Base-by-base conservation (phyloP, 768 basidiomycete genomes). In the Brasilioporus rufonigricans region DNA sequence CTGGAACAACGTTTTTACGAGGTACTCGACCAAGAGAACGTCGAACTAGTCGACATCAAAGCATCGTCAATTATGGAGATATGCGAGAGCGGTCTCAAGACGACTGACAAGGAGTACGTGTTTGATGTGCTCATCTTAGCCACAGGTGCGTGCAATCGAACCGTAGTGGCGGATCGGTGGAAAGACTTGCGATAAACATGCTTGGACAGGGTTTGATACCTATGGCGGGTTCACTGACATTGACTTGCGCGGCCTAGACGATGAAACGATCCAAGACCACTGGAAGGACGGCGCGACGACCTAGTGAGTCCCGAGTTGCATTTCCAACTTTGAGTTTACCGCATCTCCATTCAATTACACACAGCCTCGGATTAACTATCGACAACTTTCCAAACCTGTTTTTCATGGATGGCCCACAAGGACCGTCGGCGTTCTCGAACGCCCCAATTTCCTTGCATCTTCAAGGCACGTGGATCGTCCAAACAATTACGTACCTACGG, bases 111-210 rank as follows among this genome's bases (percentile, higher is more conserved):
- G 40, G 47, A 61, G 35, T 48, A 58, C 26, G 47, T 55, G n/a
- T 21, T 58, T 10, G 61, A 62, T 19, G 53, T 62, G 10, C 52
- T 62, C n/a, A 5, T 58, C 40, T 35, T 62, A 32, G 61, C 61
- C 13, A 62, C 61, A 36, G 61, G 61, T 62, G 33, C 13, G 50
- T 8, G 18, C 5, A 5, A 23, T 3, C n/a, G 14, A 6, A 33
- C 19, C 1, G 33, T 5, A 5, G 27, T 14, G 44, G 41, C 14
- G 1, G 14, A 26, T 19, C 16, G 21, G 16, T 36, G 38, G 19
- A 48, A 18, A 8, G n/a, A 4, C n/a, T n/a, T n/a, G n/a, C n/a
- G n/a, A n/a, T 36, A 41, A 11, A 26, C 35, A 62, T 61, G n/a
- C n/a, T n/a, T n/a, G n/a, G n/a, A n/a, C n/a, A n/a, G n/a, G 61